Conservation (phyloP, 179 eudicot species). For the Amaranthus tricolor region DNA sequence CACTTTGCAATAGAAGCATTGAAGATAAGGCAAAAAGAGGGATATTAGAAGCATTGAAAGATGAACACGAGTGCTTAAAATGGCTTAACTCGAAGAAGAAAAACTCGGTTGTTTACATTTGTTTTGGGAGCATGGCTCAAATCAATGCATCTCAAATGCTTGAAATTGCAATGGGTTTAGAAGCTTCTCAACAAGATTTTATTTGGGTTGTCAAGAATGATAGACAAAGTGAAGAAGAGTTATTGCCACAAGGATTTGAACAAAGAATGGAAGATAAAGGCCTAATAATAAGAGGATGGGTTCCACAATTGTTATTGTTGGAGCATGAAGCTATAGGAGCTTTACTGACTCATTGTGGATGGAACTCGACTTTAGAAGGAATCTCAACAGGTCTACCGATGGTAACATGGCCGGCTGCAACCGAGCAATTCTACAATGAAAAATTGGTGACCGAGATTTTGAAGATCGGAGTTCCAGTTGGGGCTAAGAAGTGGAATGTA, state of each 20-base stretch:
- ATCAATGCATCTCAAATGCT: conserved; percentile 1
- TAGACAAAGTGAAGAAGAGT: conserved; percentile 27
- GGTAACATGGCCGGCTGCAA: conserved; percentile 66
- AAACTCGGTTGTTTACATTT: conserved; percentile 5
- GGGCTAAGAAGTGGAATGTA: conserved; percentile 28
- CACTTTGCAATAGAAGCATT: not conserved
- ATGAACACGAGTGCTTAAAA: not conserved
- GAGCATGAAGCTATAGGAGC: conserved; percentile 47
- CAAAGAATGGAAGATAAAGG: conserved; percentile 42
- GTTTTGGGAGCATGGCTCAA: conserved; percentile 10
- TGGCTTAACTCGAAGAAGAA: conserved; percentile 2
- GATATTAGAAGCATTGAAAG: not conserved
- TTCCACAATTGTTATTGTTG: conserved; percentile 52
- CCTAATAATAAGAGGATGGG: conserved; percentile 56
- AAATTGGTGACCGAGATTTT: conserved; percentile 44
- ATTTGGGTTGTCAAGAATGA: conserved; percentile 49
- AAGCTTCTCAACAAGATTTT: conserved; percentile 36
- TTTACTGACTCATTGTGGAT: conserved; percentile 67
- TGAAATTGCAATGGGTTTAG: conserved; percentile 31
- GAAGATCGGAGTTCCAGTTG: conserved; percentile 42
- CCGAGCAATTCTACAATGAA: conserved; percentile 58
- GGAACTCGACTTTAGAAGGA: conserved; percentile 60
- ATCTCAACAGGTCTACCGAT: conserved; percentile 44
- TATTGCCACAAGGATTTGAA: conserved; percentile 40
- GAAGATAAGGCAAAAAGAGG: conserved; percentile 3